Evolutionary conservation across 257 asterid species (phyloP).

Genomic region (Solanum arcanum): DNA sequence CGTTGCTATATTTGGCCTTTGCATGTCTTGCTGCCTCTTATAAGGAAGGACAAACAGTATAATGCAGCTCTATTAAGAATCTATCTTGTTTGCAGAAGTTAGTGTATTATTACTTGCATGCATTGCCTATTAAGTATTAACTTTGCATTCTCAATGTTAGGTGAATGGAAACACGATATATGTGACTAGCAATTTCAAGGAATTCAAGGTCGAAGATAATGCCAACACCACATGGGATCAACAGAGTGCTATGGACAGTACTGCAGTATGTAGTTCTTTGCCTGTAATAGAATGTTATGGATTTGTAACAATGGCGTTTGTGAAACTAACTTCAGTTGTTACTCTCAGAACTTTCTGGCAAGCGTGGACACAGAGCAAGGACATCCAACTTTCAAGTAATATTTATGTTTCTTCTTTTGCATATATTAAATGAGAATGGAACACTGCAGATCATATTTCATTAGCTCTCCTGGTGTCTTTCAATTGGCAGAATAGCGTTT

Average conservation of each 20-base stretch:
- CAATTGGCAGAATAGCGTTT: not conserved
- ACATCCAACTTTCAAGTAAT: constrained; percentile 56
- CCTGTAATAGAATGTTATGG: not conserved
- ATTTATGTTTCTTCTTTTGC: not conserved
- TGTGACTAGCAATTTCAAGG: constrained; percentile 80
- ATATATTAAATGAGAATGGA: not conserved
- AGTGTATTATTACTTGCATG: not conserved
- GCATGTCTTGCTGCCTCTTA: not conserved
- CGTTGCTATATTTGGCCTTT: not conserved
- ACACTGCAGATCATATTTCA: not conserved
- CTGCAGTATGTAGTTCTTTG: constrained; percentile 58
- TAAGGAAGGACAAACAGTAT: not conserved
- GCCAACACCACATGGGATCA: constrained; percentile 67
- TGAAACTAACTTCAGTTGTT: not conserved
- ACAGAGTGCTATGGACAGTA: constrained; percentile 56
- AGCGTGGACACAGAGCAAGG: constrained; percentile 43
- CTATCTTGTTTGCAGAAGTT: not conserved
- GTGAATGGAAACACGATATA: constrained; percentile 85
- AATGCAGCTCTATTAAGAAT: not conserved
- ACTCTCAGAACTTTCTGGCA: constrained; percentile 66
- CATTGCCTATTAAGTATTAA: not conserved
- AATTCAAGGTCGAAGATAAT: constrained; percentile 66
- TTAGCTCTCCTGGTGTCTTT: not conserved
- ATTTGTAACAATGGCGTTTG: not conserved
- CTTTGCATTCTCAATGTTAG: constrained; percentile 11